These are phyloP conservation scores for Geotrichum macrosporum DNA, from an alignment of 1,139 yeast genomes.

Conservation along the genomic window DNA sequence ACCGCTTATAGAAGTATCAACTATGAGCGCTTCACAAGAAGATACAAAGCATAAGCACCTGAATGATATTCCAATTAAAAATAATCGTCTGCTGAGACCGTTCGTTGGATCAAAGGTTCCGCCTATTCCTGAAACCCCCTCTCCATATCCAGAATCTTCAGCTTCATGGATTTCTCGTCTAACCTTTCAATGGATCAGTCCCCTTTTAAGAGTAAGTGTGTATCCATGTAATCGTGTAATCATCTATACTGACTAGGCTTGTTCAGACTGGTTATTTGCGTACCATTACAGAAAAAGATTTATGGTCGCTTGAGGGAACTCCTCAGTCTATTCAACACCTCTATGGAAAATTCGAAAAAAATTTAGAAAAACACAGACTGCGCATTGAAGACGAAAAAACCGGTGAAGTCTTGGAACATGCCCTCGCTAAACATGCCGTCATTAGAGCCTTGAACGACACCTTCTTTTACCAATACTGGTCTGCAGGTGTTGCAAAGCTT, in stretches of 20 bases:
- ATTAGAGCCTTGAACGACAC: constrained; percentile 52
- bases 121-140: constrained; percentile 32
- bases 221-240: no score
- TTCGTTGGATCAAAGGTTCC: constrained; percentile 33
- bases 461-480: constrained; percentile 49
- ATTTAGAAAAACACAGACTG: constrained; percentile 40
- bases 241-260: no score
- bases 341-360: constrained; percentile 40
- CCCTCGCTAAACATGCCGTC: constrained; percentile 37
- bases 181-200: constrained; percentile 58
- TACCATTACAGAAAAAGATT: constrained; percentile 47
- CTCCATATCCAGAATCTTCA: constrained; percentile 31
- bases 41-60: no score
- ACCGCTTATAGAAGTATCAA: no score
- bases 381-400: constrained; percentile 30
- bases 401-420: constrained; percentile 29
- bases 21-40: no score
- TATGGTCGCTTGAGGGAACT: constrained; percentile 43
- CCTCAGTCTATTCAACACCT: constrained; percentile 48
- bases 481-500: constrained; percentile 44
- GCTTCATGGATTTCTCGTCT: constrained; percentile 28
- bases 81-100: constrained; percentile 26
- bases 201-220: constrained; percentile 45
- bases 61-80: constrained; percentile 3
- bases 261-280: constrained; percentile 56